These are phyloP conservation scores for Fraxinus anomala DNA, from an alignment of 257 asterid species.

Conservation along the genomic window DNA sequence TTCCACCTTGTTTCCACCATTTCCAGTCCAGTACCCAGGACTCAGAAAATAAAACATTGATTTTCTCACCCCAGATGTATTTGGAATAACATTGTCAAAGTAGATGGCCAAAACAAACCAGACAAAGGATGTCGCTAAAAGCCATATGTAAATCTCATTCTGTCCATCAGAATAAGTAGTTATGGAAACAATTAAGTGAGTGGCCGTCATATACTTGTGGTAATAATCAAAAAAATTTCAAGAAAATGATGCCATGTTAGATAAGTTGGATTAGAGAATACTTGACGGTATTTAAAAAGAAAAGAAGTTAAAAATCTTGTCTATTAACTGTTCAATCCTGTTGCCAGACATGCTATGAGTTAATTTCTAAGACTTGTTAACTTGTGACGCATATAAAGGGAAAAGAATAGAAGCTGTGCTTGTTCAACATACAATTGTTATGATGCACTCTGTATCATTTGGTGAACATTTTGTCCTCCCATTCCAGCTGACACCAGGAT, in stretches of 20 bases:
- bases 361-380: conserved; percentile 10
- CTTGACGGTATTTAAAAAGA: not conserved
- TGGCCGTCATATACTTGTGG: conserved; percentile 15
- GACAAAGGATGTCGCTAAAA: conserved; percentile 57
- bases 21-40: conserved; percentile 94
- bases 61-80: conserved; percentile 87
- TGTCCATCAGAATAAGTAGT: conserved; percentile 37
- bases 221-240: conserved; percentile 17
- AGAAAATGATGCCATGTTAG: not conserved
- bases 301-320: too few species aligned
- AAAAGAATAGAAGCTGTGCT: not conserved
- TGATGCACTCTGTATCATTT: conserved; percentile 71
- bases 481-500: conserved; percentile 91
- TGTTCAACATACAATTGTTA: conserved; percentile 58
- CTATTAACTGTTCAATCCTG: not conserved
- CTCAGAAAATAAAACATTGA: conserved; percentile 64
- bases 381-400: conserved; percentile 12
- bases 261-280: not conserved
- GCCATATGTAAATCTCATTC: conserved; percentile 81
- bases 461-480: conserved; percentile 76
- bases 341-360: not conserved
- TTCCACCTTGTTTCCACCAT: conserved; percentile 72
- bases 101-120: conserved; percentile 85
- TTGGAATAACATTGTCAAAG: conserved; percentile 81
- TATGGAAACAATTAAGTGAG: conserved; percentile 8